Evolutionary conservation across 108 stramenopile genomes (phyloP).

Genomic region (Fragilaria radians): DNA sequence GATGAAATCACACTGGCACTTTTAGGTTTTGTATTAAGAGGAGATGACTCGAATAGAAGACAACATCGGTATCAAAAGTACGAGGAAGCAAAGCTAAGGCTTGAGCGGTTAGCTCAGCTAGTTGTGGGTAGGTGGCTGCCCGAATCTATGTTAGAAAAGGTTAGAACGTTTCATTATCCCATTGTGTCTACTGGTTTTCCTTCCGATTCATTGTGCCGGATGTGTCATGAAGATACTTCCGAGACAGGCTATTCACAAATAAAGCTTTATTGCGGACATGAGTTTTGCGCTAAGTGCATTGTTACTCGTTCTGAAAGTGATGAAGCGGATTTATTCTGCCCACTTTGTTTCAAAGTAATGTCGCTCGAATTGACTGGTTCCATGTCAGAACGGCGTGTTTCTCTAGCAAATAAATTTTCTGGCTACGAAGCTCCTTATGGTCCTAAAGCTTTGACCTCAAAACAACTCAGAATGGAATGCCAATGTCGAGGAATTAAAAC

Average conservation of each 20-base stretch:
- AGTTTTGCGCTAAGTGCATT: constrained; percentile 2
- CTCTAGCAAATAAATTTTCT: background rate
- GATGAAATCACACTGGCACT: constrained; percentile 1
- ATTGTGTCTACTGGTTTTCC: background rate
- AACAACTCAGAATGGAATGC: constrained; percentile 9
- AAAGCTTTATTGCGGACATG: constrained; percentile 5
- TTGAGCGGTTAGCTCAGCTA: background rate
- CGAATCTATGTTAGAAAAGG: background rate
- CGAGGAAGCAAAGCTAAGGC: background rate
- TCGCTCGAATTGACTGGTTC: background rate
- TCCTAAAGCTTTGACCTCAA: background rate
- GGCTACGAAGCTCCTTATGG: background rate
- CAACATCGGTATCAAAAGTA: constrained; percentile 1
- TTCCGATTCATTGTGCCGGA: background rate
- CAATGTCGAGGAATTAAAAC: constrained; percentile 1
- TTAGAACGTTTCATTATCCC: background rate
- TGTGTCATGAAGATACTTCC: background rate
- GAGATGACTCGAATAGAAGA: background rate
- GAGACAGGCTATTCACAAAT: background rate
- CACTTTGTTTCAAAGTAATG: background rate
- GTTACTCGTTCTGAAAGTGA: background rate
- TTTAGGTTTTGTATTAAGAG: background rate
- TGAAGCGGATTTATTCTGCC: background rate
- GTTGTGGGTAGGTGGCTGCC: constrained; percentile 1
- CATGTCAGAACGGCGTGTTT: background rate